phyloP scores from a whole-genome alignment of 768 basidiomycete genomes.

The Tricholoma terreum region DNA sequence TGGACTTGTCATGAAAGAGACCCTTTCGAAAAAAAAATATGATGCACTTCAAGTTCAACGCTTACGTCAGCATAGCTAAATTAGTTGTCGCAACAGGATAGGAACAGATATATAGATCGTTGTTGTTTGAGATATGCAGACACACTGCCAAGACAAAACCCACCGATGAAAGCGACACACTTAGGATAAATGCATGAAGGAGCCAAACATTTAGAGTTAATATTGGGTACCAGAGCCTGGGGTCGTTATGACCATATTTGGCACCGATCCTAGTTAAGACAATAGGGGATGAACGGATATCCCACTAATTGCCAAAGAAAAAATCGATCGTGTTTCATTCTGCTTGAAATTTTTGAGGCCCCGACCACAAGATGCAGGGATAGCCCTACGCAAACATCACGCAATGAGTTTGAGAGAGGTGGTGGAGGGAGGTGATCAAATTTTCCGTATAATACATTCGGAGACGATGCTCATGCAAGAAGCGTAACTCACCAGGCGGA shows the following conservation, averaged over 20 bases:
- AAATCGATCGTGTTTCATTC: slow-evolving; percentile 50
- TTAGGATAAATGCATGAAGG: not conserved
- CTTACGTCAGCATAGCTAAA: slow-evolving; percentile 16
- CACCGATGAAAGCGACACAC: too few relatives aligned
- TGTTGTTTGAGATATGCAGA: not conserved
- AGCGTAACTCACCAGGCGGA: slow-evolving; percentile 26
- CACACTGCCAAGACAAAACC: not conserved
- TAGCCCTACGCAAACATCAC: not conserved
- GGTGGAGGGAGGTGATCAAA: too few relatives aligned
- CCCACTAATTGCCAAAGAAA: slow-evolving; percentile 20
- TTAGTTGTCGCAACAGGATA: too few relatives aligned
- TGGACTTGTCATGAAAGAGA: slow-evolving; percentile 5
- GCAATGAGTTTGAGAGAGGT: not conserved
- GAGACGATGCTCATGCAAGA: not conserved
- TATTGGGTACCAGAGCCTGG: slow-evolving; percentile 36
- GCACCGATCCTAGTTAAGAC: slow-evolving; percentile 22
- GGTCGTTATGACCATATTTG: slow-evolving; percentile 37
- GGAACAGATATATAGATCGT: too few relatives aligned
- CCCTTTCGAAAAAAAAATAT: not conserved
- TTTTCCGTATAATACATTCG: not conserved
- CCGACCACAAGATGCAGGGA: not conserved
- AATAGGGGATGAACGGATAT: slow-evolving; percentile 21
- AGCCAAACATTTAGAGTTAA: slow-evolving; percentile 29
- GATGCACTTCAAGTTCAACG: not conserved
- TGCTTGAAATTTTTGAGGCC: slow-evolving; percentile 13